Conservation (phyloP, 176 grass and related monocot genomes). For the barley (Hordeum vulgare) region MorexV3_pseudomolecules_assembly NC_058518.1:298290733-298291232, state of each 20-base stretch:
- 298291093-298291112: background rate
- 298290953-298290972: background rate
- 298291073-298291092: conserved; percentile 40
- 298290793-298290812: background rate
- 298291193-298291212: conserved; percentile 87
- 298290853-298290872: background rate
- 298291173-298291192: conserved; percentile 89
- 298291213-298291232: conserved; percentile 42
- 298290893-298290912: background rate
- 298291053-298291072: conserved; percentile 71
- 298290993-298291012: background rate
- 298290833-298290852: background rate
- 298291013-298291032: conserved; percentile 76
- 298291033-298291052: conserved; percentile 61
- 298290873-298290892: background rate
- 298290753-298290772: background rate
- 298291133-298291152: background rate
- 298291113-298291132: background rate
- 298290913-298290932: background rate
- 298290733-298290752: background rate
- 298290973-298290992: background rate
- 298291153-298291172: conserved; percentile 62
- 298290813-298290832: background rate
- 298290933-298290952: background rate
- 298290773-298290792: background rate